These are phyloP conservation scores for Atalantia buxifolia DNA, from an alignment of 345 rosid genomes.

Conservation along the genomic window DNA sequence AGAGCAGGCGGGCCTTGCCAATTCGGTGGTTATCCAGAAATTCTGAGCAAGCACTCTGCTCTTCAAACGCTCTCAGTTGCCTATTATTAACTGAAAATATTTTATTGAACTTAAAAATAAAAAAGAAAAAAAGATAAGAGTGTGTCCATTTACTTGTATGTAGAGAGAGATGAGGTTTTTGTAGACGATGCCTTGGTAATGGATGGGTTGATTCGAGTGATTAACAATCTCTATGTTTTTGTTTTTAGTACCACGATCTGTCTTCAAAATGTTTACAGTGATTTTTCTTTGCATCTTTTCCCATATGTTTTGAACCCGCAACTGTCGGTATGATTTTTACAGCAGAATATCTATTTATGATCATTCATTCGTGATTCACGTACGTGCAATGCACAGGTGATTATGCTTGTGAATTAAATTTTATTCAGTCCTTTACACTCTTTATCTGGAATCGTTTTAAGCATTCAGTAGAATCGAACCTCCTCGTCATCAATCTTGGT, in stretches of 20 bases:
- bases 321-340: neutral
- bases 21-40: conserved; percentile 85
- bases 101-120: neutral
- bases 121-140: neutral
- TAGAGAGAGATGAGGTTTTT: conserved; percentile 5
- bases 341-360: too few relatives aligned
- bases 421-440: neutral
- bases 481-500: too few relatives aligned
- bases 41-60: conserved; percentile 30
- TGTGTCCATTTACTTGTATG: conserved; percentile 1
- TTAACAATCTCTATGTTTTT: too few relatives aligned
- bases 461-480: neutral
- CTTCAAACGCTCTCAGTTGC: neutral
- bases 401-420: neutral
- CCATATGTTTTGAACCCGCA: neutral
- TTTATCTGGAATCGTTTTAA: neutral
- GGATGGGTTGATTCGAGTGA: neutral
- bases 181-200: conserved; percentile 12
- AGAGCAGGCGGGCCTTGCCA: conserved; percentile 78
- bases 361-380: neutral
- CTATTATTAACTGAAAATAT: conserved; percentile 8
- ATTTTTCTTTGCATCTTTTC: neutral
- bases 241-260: neutral
- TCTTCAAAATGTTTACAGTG: neutral
- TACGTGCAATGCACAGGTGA: neutral